These are phyloP conservation scores for Sporothrix brasiliensis DNA, from an alignment of 2,329 filamentous ascomycete species.

Conservation along the genomic window DNA sequence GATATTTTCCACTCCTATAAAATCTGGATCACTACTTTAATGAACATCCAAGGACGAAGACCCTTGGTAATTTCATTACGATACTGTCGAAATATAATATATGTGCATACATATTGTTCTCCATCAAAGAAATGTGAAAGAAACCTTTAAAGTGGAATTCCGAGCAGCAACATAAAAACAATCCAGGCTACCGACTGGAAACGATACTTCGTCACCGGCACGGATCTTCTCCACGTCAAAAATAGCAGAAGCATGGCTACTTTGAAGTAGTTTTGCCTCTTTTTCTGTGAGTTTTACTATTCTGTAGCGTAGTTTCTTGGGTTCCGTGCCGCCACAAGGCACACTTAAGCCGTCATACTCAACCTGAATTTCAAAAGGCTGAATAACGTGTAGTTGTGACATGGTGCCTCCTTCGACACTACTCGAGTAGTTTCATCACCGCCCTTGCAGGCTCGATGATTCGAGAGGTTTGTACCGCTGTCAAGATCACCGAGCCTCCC, in stretches of 20 bases:
- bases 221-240: not conserved
- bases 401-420: too few species aligned
- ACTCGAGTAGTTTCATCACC: not conserved
- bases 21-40: too few species aligned
- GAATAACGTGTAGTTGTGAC: not conserved
- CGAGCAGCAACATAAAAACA: not conserved
- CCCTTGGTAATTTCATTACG: too few species aligned
- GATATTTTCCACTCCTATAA: too few species aligned
- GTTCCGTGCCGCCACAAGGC: not conserved
- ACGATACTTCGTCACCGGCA: not conserved
- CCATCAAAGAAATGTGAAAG: not conserved
- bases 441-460: not conserved
- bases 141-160: not conserved
- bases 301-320: not conserved
- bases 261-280: not conserved
- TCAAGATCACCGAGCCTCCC: too few species aligned
- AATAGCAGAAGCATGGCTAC: not conserved
- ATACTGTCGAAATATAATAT: too few species aligned
- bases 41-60: too few species aligned
- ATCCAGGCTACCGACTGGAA: not conserved
- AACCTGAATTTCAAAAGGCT: conserved; percentile 15
- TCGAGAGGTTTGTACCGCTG: not conserved
- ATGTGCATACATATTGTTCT: too few species aligned
- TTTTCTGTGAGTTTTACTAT: not conserved
- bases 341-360: not conserved